A percentile compares a stretch with the other conserved stretches of the same genome.
phyloP scores from a whole-genome alignment of 352 stramenopile species.

The Phytophthora cactorum region DNA sequence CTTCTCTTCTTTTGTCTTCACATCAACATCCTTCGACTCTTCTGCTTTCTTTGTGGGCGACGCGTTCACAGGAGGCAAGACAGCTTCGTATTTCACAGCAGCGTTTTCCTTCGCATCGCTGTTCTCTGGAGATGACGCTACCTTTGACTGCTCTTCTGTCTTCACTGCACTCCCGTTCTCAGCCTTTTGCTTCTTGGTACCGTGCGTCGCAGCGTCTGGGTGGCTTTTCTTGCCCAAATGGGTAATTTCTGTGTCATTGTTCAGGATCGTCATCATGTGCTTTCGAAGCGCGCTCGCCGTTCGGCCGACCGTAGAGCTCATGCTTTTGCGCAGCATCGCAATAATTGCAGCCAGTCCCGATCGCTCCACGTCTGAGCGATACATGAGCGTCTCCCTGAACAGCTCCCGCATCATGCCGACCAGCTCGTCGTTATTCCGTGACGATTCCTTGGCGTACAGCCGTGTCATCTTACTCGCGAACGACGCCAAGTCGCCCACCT shows the following conservation, averaged over 20 bases:
- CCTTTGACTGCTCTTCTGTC: conserved; percentile 23
- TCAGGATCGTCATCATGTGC: conserved; percentile 75
- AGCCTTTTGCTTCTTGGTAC: conserved; percentile 57
- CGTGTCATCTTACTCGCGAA: conserved; percentile 73
- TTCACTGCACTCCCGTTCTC: conserved; percentile 35
- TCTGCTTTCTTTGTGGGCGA: conserved; percentile 23
- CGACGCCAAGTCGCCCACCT: conserved; percentile 57
- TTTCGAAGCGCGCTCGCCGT: conserved; percentile 82
- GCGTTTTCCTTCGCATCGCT: conserved; percentile 17
- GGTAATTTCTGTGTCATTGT: conserved; percentile 49
- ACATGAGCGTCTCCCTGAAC: conserved; percentile 76
- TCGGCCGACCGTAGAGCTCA: conserved; percentile 68
- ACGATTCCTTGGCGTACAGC: conserved; percentile 68
- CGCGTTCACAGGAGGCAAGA: background rate
- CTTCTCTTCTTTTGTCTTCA: conserved; percentile 23
- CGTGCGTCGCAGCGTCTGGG: conserved; percentile 22
- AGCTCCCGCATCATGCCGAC: conserved; percentile 76
- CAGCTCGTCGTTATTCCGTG: conserved; percentile 78
- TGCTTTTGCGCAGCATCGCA: conserved; percentile 67
- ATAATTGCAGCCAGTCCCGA: conserved; percentile 78
- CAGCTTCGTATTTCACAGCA: conserved; percentile 2
- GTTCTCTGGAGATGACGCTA: conserved; percentile 17
- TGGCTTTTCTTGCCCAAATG: conserved; percentile 42
- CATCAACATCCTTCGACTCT: conserved; percentile 10
- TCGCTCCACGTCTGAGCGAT: conserved; percentile 69